Conservation (phyloP, 345 rosid genomes). For the Capsella bursapastoris region DNA sequence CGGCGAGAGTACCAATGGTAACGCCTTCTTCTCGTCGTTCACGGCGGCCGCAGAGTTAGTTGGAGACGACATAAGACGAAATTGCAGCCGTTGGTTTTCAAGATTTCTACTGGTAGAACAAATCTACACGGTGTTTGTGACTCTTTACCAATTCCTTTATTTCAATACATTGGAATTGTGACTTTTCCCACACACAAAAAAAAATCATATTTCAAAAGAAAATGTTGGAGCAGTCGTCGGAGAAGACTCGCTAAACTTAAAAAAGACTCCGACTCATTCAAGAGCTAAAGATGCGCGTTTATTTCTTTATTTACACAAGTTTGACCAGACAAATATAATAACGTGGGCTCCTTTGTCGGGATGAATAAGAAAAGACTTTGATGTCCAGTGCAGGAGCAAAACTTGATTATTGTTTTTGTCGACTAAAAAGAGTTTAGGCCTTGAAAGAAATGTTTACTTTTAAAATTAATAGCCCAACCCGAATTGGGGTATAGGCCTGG, state of each 20-base stretch:
- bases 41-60: background rate
- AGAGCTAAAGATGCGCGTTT: background rate
- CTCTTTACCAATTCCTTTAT: background rate
- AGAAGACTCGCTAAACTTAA: background rate
- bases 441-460: too few relatives aligned
- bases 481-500: too few relatives aligned
- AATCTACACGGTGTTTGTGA: slow-evolving; percentile 7
- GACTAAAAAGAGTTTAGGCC: too few relatives aligned
- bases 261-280: background rate
- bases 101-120: background rate
- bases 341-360: background rate
- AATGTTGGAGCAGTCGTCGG: background rate
- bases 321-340: background rate
- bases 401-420: background rate
- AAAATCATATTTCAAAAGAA: background rate
- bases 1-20: background rate
- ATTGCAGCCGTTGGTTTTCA: background rate
- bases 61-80: background rate
- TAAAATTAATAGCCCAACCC: too few relatives aligned
- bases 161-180: background rate
- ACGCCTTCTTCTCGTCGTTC: slow-evolving; percentile 15
- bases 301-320: background rate
- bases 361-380: background rate
- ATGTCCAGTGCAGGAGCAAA: background rate
- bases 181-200: background rate